Evolutionary conservation across 139 green algal species (phyloP).

Genomic region (Volvox africanus): DNA sequence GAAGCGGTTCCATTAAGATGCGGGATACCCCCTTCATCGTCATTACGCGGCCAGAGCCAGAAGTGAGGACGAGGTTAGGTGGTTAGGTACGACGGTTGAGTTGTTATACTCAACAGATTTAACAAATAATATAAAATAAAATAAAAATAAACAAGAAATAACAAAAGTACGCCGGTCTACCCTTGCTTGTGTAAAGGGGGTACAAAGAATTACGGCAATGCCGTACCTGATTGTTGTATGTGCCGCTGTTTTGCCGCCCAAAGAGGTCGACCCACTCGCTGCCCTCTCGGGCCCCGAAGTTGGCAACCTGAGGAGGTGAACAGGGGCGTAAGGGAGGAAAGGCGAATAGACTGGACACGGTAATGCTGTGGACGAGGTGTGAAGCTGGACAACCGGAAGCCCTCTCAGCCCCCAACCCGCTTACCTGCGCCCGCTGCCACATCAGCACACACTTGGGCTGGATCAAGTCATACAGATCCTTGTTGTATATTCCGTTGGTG

Average conservation of each 20-base stretch:
- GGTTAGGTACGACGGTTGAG: too few relatives aligned
- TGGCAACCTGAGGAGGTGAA: constrained; percentile 63
- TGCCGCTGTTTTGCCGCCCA: constrained; percentile 72
- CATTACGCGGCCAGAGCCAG: too few relatives aligned
- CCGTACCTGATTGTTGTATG: constrained; percentile 86
- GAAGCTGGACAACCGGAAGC: too few relatives aligned
- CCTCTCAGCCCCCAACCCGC: not conserved
- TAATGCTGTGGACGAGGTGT: not conserved
- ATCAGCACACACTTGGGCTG: constrained; percentile 48
- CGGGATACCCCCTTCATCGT: too few relatives aligned
- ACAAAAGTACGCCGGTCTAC: too few relatives aligned
- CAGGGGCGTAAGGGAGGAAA: not conserved
- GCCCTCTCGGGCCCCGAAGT: constrained; percentile 68
- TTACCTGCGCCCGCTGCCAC: constrained; percentile 63
- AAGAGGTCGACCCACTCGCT: constrained; percentile 74
- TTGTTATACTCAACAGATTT: too few relatives aligned
- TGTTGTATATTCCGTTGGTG: constrained; percentile 66
- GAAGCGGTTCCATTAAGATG: too few relatives aligned
- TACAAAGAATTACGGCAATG: not conserved
- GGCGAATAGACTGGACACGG: not conserved
- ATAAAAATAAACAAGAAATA: too few relatives aligned
- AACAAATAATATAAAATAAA: too few relatives aligned
- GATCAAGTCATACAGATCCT: constrained; percentile 54
- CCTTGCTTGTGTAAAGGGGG: too few relatives aligned
- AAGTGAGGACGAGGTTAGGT: too few relatives aligned